These are phyloP conservation scores for Gymnopus androsaceus DNA, from an alignment of 1,284 basidiomycete species.

Conservation along the genomic window DNA sequence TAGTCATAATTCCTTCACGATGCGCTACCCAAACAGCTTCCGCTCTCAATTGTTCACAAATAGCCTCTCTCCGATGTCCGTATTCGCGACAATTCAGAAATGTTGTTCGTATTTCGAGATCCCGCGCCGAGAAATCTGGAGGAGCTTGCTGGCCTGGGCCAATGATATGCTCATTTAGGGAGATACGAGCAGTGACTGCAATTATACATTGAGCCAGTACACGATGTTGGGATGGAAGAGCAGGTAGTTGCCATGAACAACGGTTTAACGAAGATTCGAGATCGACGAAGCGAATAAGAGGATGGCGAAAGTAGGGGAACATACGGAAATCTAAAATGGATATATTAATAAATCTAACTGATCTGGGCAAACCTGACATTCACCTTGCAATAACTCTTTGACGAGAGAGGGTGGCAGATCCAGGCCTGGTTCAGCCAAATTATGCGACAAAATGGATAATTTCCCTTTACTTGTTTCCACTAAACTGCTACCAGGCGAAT, in stretches of 20 bases:
- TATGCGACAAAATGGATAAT: too few species aligned
- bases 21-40: constrained; percentile 10
- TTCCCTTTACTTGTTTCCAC: too few species aligned
- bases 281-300: not conserved
- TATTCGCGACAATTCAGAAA: not conserved
- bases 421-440: not conserved
- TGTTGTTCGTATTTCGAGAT: not conserved
- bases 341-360: not conserved
- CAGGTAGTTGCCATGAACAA: not conserved
- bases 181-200: constrained; percentile 4
- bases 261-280: not conserved
- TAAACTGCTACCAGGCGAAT: not conserved
- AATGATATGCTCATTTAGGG: not conserved
- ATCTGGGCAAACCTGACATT: not conserved
- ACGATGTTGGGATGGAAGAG: constrained; percentile 6
- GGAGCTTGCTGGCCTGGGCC: not conserved
- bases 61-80: constrained; percentile 1
- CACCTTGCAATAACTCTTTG: constrained; percentile 10
- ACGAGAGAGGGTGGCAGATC: constrained; percentile 1
- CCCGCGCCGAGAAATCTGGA: not conserved
- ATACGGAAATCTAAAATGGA: not conserved
- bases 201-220: constrained; percentile 10
- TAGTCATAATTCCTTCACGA: constrained; percentile 1
- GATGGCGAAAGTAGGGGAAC: constrained; percentile 1
- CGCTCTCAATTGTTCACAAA: constrained; percentile 7